Evolutionary conservation across 805 yeast species (phyloP), one percentile per base, ranked within the genome.

Genomic region (Metschnikowia baotianmanensis): DNA sequence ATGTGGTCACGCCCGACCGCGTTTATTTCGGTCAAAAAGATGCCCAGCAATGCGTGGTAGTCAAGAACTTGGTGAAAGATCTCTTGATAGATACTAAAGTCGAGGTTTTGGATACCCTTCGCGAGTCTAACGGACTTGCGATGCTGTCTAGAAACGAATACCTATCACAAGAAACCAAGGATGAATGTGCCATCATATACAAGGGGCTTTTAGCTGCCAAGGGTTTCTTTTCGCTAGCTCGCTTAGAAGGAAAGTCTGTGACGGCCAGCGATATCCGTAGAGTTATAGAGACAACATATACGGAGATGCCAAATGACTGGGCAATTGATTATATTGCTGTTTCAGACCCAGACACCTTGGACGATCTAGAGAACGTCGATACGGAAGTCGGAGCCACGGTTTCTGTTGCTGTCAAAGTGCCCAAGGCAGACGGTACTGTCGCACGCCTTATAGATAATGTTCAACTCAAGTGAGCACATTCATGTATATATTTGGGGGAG

Each of bases 21-120:
- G 90, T 93, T 1, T 93, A 88, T 60, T 89, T 91, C 67, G 99
- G 99, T 18, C 97, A 93, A 59, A 91, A 91, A 59, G 99, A 91
- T 61, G 80, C 89, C 42, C 99, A 91, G 64, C 99, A 91, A 64
- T 78, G 87, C 13, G 83, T 87, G 27, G 96, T 91, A 8, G 71
- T 93, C 42, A 73, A 77, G 43, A 74, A 81, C 43, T 70, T 91
- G 78, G 95, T 86, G 11, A 74, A 72, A 36, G 98, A 93, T 58
- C 69, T 91, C 46, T 68, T 88, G 42, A 67, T 90, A 33, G 80
- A 83, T 31, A 69, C 83, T 5, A 70, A 76, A 25, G 77, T 91
- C 22, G 65, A 66, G 6, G 81, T 90, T 27, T 67, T 83, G 42
- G 89, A 89, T 2, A 91, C 89, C 1, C 72, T 75, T 13, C 77